Evolutionary conservation across 805 yeast species (phyloP).

Genomic region (Nematodospora valgi): DNA sequence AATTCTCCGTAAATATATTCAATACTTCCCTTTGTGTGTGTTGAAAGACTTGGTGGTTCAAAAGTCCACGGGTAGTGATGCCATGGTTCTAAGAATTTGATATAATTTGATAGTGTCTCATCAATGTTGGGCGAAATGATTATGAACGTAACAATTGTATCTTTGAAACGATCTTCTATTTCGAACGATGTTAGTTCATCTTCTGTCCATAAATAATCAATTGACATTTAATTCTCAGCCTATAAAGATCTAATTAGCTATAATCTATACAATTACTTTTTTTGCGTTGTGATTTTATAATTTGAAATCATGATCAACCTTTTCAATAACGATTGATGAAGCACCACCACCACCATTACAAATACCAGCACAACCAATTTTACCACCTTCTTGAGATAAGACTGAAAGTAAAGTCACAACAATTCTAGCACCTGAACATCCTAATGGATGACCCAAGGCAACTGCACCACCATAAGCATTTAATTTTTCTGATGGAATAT

Average conservation of each 20-base stretch:
- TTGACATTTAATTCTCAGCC: slow-evolving; percentile 6
- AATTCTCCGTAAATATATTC: slow-evolving; percentile 37
- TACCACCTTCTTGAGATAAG: slow-evolving; percentile 73
- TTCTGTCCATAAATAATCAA: slow-evolving; percentile 13
- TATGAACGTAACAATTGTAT: slow-evolving; percentile 8
- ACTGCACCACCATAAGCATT: slow-evolving; percentile 96
- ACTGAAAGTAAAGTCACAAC: slow-evolving; percentile 82
- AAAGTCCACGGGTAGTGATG: slow-evolving; percentile 20
- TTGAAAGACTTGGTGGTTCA: slow-evolving; percentile 5
- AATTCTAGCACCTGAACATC: slow-evolving; percentile 93
- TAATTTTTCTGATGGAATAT: slow-evolving; percentile 61
- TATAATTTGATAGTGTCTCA: background rate
- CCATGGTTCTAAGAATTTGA: slow-evolving; percentile 16
- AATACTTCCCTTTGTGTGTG: slow-evolving; percentile 2
- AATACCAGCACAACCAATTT: slow-evolving; percentile 90
- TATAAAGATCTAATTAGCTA: background rate
- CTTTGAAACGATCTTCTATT: slow-evolving; percentile 7
- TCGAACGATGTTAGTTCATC: slow-evolving; percentile 9
- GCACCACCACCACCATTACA: slow-evolving; percentile 99
- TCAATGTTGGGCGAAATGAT: slow-evolving; percentile 5
- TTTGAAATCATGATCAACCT: slow-evolving; percentile 35
- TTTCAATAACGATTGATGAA: slow-evolving; percentile 84
- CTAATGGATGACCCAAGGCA: slow-evolving; percentile 92
- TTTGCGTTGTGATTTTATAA: slow-evolving; percentile 18
- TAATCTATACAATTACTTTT: background rate